Evolutionary conservation across 2,329 filamentous ascomycete species (phyloP).

Genomic region (Colletotrichum sp.): DNA sequence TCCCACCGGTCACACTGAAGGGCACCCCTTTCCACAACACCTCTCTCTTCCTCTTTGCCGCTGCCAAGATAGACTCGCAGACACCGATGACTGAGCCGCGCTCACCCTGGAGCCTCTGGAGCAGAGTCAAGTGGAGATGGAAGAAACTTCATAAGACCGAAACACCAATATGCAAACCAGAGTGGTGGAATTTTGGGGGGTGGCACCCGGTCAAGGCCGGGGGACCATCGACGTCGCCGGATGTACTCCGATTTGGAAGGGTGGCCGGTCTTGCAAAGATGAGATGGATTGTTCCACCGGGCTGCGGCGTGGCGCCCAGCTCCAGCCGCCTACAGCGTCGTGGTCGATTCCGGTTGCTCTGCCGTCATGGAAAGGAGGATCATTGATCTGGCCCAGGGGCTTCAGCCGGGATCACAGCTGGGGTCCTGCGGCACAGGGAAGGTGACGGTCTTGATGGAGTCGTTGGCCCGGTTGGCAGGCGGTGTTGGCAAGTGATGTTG

Average conservation of each 20-base stretch:
- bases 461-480: neutral
- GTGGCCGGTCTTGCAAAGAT: slow-evolving; percentile 8
- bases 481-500: neutral
- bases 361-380: neutral
- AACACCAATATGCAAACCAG: slow-evolving; percentile 15
- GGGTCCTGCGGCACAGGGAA: neutral
- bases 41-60: neutral
- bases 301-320: neutral
- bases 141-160: slow-evolving; percentile 11
- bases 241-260: slow-evolving; percentile 14
- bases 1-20: neutral
- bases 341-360: neutral
- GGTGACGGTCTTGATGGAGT: slow-evolving; percentile 8
- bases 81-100: neutral
- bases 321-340: neutral
- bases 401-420: neutral
- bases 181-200: slow-evolving; percentile 8
- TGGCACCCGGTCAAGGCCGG: slow-evolving; percentile 7
- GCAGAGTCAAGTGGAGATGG: neutral
- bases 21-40: neutral
- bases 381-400: slow-evolving; percentile 1
- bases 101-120: neutral
- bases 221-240: neutral
- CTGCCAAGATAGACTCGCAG: neutral
- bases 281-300: neutral